phyloP scores from a whole-genome alignment of 148 eudicot genomes.

The Mesembryanthemum crystallinum region DNA sequence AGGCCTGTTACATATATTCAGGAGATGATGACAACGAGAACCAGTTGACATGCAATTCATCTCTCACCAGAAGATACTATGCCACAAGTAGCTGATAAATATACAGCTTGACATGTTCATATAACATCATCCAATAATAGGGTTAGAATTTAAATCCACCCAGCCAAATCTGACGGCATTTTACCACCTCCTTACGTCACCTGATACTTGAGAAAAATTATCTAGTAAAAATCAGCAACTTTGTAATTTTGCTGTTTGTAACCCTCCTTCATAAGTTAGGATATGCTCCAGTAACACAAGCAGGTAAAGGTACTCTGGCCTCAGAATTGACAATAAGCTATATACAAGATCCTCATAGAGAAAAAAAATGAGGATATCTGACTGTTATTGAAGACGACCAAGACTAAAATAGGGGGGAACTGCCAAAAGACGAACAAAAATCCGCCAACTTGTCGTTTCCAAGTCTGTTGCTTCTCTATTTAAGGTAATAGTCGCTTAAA shows the following conservation, averaged over 20 bases:
- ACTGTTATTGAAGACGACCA: conserved; percentile 28
- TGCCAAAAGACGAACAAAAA: conserved; percentile 25
- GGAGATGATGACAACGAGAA: conserved; percentile 11
- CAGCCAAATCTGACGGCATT: conserved; percentile 16
- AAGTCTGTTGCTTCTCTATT: conserved; percentile 24
- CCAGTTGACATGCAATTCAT: conserved; percentile 17
- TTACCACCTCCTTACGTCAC: neutral
- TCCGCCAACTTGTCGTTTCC: conserved; percentile 20
- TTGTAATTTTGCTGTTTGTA: conserved; percentile 1
- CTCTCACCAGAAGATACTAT: neutral
- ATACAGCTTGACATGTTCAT: neutral
- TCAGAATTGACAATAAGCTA: conserved; percentile 24
- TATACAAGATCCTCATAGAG: conserved; percentile 39
- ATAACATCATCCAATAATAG: conserved; percentile 11
- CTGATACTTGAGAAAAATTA: neutral
- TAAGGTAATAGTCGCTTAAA: conserved; percentile 52
- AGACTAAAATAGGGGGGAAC: conserved; percentile 7
- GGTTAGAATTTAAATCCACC: conserved; percentile 25
- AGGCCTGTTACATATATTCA: neutral
- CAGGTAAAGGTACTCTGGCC: conserved; percentile 5
- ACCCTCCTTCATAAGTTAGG: conserved; percentile 16
- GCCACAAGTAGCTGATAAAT: neutral
- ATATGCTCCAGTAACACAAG: conserved; percentile 16
- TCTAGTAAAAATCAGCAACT: conserved; percentile 2
- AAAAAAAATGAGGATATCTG: conserved; percentile 31